Evolutionary conservation across 2,329 filamentous ascomycete species (phyloP), one percentile per base, ranked within the genome.

Genomic region (Malbranchea zuffiana): DNA sequence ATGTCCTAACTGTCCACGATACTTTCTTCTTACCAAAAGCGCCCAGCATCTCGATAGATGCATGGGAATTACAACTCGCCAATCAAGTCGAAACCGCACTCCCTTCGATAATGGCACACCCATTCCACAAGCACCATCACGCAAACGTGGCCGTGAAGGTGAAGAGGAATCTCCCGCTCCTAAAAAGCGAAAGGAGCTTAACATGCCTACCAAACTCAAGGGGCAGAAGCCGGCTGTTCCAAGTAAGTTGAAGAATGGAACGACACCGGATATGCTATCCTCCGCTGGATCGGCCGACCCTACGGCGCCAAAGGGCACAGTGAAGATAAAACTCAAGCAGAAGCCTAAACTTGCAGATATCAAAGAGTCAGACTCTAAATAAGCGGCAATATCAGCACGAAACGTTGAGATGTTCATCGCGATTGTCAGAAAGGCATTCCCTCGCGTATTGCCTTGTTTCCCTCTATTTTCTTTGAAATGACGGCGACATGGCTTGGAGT

Each of bases 11-110:
- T 78, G 73, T 50, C 75, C 75, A 44, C 66, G 74, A 19, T 75
- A 72, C 51, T 59, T 76, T 47, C 67, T 75, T 40, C 74, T 75
- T 45, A 75, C 69, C 17, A 63, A 72, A 32, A 72, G 76, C 35
- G 72, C 72, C 11, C 71, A 74, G 49, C 73, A 78, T 50, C 50
- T 77, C 37, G 73, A 77, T 45, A 71, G 74, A 43, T 78, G 73
- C 45, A 60, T 78, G 45, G 72, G 72, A 16, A 65, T 75, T 18
- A 68, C 65, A 13, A 72, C 72, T 1, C 59, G 73, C 8, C 65
- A 67, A 45, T 65, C 64, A 50, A 46, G 62, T 50, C 50, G 67
- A 48, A 53, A 67, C 52, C 56, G 67, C 53, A 48, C 60, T 6
- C 47, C 60, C 7, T 50, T 48, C 28, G 63, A 67, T 15, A 58